Conservation (phyloP, 163 green algal genomes). For the Scenedesmus sp. region DNA sequence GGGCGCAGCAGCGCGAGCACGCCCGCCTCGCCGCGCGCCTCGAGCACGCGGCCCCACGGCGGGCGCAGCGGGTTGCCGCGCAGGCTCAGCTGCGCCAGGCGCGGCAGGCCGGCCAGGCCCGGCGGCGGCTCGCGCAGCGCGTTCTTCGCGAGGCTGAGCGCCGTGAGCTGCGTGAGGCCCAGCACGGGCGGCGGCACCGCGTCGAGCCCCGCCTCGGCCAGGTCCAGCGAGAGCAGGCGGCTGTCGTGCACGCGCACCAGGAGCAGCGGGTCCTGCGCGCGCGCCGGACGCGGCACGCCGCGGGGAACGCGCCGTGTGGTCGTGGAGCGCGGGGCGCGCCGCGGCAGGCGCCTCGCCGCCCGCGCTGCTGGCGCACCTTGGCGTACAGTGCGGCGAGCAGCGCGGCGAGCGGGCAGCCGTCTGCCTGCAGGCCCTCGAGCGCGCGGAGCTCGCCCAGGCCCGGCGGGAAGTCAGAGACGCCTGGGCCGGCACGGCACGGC, state of each 20-base stretch:
- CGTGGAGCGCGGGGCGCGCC: no score
- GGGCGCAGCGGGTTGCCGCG: constrained; percentile 58
- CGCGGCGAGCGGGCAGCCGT: constrained; percentile 59
- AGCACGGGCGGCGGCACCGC: constrained; percentile 49
- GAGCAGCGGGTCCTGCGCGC: constrained; percentile 71
- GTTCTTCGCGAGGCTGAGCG: constrained; percentile 62
- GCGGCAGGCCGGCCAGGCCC: constrained; percentile 48
- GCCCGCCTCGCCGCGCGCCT: constrained; percentile 41
- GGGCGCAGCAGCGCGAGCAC: constrained; percentile 49
- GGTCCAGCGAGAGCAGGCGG: constrained; percentile 1
- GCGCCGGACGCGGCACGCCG: no score
- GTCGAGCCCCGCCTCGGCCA: constrained; percentile 22
- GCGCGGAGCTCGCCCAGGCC: constrained; percentile 57
- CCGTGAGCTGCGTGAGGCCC: constrained; percentile 50
- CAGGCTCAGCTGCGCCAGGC: constrained; percentile 50
- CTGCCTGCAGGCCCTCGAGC: constrained; percentile 66
- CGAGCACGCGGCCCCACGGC: constrained; percentile 38
- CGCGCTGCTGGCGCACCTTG: no score
- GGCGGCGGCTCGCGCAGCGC: constrained; percentile 42
- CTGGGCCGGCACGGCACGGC: no score
- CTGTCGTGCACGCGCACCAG: constrained; percentile 56
- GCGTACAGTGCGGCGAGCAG: constrained; percentile 55
- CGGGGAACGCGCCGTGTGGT: no score
- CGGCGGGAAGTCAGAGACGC: no score
- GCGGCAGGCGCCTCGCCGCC: no score